phyloP scores from a whole-genome alignment of 2,329 filamentous ascomycete species.

The Fusarium camptoceras region DNA sequence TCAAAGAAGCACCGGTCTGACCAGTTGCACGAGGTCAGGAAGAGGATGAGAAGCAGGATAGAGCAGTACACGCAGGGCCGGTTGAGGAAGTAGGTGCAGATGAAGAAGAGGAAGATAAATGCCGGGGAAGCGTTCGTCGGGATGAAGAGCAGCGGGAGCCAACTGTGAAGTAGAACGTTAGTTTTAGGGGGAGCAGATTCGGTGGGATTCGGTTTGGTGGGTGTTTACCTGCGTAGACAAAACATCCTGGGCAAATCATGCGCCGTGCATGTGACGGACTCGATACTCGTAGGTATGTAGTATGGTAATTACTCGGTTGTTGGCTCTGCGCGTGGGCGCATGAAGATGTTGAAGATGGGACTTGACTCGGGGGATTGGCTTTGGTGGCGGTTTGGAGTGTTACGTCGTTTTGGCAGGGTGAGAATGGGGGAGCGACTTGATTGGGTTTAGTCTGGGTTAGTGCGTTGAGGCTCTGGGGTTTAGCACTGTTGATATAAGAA shows the following conservation, averaged over 20 bases:
- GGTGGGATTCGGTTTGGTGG: constrained; percentile 3
- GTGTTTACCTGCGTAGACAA: constrained; percentile 68
- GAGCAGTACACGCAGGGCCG: constrained; percentile 98
- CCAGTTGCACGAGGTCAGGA: constrained; percentile 91
- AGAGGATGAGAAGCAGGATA: constrained; percentile 92
- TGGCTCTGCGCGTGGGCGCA: constrained; percentile 33
- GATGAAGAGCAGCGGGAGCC: constrained; percentile 89
- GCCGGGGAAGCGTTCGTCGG: constrained; percentile 86
- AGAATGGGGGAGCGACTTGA: constrained; percentile 14
- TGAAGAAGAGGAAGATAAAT: constrained; percentile 89
- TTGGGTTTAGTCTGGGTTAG: constrained; percentile 23
- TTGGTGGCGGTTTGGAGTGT: constrained; percentile 25
- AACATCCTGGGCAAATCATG: constrained; percentile 61
- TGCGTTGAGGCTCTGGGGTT: constrained; percentile 26
- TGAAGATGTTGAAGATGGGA: neutral
- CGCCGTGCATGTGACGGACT: constrained; percentile 25
- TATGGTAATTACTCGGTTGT: neutral
- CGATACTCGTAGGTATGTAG: neutral
- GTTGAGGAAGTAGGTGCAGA: constrained; percentile 95
- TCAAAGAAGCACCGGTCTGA: constrained; percentile 93
- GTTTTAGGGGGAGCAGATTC: neutral
- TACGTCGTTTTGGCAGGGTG: constrained; percentile 31
- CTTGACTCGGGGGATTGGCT: neutral
- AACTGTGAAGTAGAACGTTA: constrained; percentile 65
- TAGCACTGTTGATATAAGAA: neutral